Evolutionary conservation across 2,329 filamentous ascomycete species (phyloP), one percentile per base, ranked within the genome.

Genomic region (Cladobotryum protrusum): DNA sequence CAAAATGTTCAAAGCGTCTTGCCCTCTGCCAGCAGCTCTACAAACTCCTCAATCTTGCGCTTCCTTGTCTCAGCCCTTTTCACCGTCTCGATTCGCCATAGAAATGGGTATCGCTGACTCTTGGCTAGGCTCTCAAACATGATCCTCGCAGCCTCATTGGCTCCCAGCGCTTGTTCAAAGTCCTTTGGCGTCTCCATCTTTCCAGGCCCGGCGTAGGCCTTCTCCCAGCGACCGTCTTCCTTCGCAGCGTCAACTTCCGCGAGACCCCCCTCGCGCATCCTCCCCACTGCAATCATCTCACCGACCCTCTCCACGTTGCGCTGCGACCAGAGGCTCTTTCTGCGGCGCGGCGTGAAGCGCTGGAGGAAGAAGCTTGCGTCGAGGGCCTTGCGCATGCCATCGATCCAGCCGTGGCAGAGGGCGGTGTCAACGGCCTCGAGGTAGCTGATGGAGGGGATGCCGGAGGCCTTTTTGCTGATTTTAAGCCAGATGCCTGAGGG

Each of bases 341-440:
- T 61, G 3, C 75, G 72, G 4, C 81, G 77, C 2, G 79, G 80
- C 1, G 79, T 81, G 67, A 81, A 83, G 8, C 78, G 72, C 56
- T 79, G 77, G 1, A 77, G 59, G 60, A 77, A 82, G 56, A 71
- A 73, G 3, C 63, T 57, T 0, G 68, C 69, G 54, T 81, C 73
- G 43, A 69, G 61, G 3, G 65, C 50, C 15, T 66, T 66, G 2
- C 70, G 70, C 57, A 79, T 78, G 1, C 80, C 78, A 59, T 84
- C 79, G 50, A 83, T 84, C 80, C 81, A 84, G 39, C 81, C 81
- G 57, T 76, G 77, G 60, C 79, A 83, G 6, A 84, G 68, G 1
- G 79, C 79, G 33, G 70, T 63, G 58, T 82, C 75, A 15, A 83
- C 69, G 1, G 79, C 79, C 59, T 81, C 65, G 52, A 58, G 70